Conservation (phyloP, 345 rosid species). For the Moringa oleifera region DNA sequence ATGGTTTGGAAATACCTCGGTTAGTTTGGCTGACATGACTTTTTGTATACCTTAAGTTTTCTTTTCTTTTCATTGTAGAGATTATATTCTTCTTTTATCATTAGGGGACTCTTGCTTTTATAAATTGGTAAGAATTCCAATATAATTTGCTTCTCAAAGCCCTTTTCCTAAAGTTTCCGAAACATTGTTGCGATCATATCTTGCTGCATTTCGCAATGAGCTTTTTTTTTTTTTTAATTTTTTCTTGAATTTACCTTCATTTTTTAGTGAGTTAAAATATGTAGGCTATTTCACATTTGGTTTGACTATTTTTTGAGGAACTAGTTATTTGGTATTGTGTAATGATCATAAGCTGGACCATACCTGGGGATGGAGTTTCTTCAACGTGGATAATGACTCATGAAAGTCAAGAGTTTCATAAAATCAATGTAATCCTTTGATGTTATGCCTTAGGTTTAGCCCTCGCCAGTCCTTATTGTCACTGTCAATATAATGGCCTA, state of each 20-base stretch:
- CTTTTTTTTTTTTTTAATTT: too few species aligned
- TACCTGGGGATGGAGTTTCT: not conserved
- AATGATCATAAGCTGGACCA: not conserved
- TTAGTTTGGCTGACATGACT: conserved; percentile 31
- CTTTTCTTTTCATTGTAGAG: too few species aligned
- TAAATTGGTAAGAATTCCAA: not conserved
- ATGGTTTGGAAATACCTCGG: conserved; percentile 98
- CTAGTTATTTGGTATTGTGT: not conserved
- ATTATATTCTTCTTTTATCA: not conserved
- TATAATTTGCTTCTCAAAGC: not conserved
- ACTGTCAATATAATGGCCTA: too few species aligned
- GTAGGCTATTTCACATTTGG: too few species aligned
- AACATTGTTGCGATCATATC: not conserved
- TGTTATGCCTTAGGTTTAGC: not conserved
- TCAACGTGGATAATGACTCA: not conserved
- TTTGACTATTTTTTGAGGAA: too few species aligned
- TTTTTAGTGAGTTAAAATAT: too few species aligned
- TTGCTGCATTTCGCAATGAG: not conserved
- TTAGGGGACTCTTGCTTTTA: not conserved
- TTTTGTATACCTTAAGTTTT: not conserved
- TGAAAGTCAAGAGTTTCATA: not conserved
- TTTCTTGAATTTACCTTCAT: too few species aligned
- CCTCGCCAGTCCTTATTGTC: too few species aligned
- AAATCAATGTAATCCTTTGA: not conserved
- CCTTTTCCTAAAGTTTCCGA: not conserved